These are phyloP conservation scores for Backusella luteola DNA, from an alignment of 192 early-diverging fungal species.

Conservation along the genomic window DNA sequence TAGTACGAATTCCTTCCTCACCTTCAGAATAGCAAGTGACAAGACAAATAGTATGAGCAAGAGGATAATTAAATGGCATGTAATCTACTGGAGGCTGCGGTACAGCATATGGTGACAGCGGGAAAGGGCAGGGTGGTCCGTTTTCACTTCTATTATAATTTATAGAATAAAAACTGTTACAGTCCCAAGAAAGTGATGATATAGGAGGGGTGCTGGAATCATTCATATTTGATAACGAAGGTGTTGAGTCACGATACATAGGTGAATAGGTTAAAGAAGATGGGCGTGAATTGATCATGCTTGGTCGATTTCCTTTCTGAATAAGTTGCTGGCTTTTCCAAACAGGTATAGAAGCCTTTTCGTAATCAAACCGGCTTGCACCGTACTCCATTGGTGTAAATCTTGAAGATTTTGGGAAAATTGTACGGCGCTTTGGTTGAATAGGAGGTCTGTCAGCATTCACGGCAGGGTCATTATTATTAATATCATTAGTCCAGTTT, in stretches of 20 bases:
- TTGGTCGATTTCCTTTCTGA: slow-evolving; percentile 5
- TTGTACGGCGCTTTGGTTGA: slow-evolving; percentile 7
- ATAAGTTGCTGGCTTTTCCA: slow-evolving; percentile 12
- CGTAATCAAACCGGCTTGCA: slow-evolving; percentile 16
- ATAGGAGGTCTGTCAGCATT: slow-evolving; percentile 1
- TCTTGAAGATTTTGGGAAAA: slow-evolving; percentile 34
- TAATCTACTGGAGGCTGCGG: slow-evolving; percentile 41
- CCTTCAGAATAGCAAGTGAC: slow-evolving; percentile 94
- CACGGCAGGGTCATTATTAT: slow-evolving; percentile 38
- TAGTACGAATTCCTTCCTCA: slow-evolving; percentile 72
- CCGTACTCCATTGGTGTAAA: slow-evolving; percentile 37
- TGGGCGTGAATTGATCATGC: background rate
- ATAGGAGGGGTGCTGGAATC: background rate
- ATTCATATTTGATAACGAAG: slow-evolving; percentile 7
- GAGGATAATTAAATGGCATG: slow-evolving; percentile 52
- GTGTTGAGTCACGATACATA: slow-evolving; percentile 14
- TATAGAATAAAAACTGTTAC: slow-evolving; percentile 24
- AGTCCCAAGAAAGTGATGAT: slow-evolving; percentile 1
- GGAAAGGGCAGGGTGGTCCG: slow-evolving; percentile 24
- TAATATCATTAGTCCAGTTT: slow-evolving; percentile 72
- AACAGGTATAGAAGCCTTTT: background rate
- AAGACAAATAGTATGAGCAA: slow-evolving; percentile 66
- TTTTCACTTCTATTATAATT: background rate
- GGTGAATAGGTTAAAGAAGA: background rate
- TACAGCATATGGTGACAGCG: slow-evolving; percentile 34